Base-by-base conservation (phyloP, 441 rosid species). In the Melastoma candidum region DNA sequence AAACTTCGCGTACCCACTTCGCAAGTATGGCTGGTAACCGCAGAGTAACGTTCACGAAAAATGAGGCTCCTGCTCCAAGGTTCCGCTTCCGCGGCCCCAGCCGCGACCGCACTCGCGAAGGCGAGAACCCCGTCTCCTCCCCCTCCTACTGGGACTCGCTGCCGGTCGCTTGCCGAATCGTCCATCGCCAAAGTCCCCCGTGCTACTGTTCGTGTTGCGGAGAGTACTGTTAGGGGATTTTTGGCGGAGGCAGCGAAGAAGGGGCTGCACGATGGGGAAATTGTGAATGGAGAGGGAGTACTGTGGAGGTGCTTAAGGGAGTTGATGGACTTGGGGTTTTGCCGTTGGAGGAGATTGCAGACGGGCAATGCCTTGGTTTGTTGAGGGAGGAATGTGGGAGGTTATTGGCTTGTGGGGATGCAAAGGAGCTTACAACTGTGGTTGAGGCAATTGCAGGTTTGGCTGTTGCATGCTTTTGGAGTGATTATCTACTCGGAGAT, bases 391-490 rank as follows among this genome's bases (percentile, higher is more conserved):
- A 73, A 51, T 85, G 85, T 67, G 66, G 68, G 26, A 74, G 81
- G 58, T 70, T 79, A 66, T 69, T 74, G 61, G 71, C 73, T 46
- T 65, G 66, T 49, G 71, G 78, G 49, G 75, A 73, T 58, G 78
- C 81, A 36, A 78, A 74, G 70, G 66, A 67, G 62, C 61, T 78
- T 61, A 70, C 85, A 61, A 77, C 71, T 26, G 69, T 83, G 51
- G 66, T 82, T 84, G 98, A 88, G 81, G 65, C 68, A 69, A 84
- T 88, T 51, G 78, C 81, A 1, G 94, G 98, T 92, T n/a, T 10
- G 48, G 41, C 25, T 8, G 10, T 3, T 39, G 12, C 36, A 39
- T 13, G 25, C 56, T 44, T 57, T 48, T 12, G n/a, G 48, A 17
- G 12, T 17, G 49, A 43, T 50, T 53, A 8, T 46, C 53, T 44